A percentile compares a stretch with the other conserved stretches of the same genome.
These are phyloP conservation scores for Fusarium newnesense DNA, from an alignment of 2,329 filamentous ascomycete genomes.

Conservation along the genomic window DNA sequence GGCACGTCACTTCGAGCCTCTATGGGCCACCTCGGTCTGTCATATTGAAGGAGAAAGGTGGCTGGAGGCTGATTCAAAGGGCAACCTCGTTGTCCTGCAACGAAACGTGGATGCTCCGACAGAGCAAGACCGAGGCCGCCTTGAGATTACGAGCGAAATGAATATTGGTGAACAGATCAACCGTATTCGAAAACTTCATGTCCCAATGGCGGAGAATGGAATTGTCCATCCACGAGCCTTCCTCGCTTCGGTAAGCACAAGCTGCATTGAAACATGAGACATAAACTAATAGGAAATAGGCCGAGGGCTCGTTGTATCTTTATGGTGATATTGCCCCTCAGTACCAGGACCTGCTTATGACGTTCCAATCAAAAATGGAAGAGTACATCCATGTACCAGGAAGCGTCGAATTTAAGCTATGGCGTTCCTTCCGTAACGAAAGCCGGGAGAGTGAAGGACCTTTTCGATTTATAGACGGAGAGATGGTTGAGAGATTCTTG, in stretches of 20 bases:
- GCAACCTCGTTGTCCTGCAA: conserved; percentile 85
- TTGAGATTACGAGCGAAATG: conserved; percentile 83
- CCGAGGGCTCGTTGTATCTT: conserved; percentile 91
- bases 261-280: background rate
- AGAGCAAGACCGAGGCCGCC: conserved; percentile 74
- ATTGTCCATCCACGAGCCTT: conserved; percentile 85
- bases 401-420: conserved; percentile 78
- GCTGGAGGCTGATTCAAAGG: conserved; percentile 86
- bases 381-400: conserved; percentile 75
- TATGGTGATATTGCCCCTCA: conserved; percentile 80
- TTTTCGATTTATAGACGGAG: conserved; percentile 90
- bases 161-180: conserved; percentile 95
- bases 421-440: conserved; percentile 82
- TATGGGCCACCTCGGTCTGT: conserved; percentile 84
- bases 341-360: conserved; percentile 83
- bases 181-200: conserved; percentile 78
- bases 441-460: conserved; percentile 81
- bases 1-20: conserved; percentile 81
- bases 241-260: conserved; percentile 78
- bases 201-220: conserved; percentile 71
- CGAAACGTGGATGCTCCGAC: conserved; percentile 79
- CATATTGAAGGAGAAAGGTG: conserved; percentile 79
- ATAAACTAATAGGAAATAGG: conserved; percentile 58
- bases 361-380: conserved; percentile 79
- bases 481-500: conserved; percentile 87